Evolutionary conservation across 2,329 filamentous ascomycete species (phyloP), one percentile per base, ranked within the genome.

Genomic region (Raffaelea ambrosiae): DNA sequence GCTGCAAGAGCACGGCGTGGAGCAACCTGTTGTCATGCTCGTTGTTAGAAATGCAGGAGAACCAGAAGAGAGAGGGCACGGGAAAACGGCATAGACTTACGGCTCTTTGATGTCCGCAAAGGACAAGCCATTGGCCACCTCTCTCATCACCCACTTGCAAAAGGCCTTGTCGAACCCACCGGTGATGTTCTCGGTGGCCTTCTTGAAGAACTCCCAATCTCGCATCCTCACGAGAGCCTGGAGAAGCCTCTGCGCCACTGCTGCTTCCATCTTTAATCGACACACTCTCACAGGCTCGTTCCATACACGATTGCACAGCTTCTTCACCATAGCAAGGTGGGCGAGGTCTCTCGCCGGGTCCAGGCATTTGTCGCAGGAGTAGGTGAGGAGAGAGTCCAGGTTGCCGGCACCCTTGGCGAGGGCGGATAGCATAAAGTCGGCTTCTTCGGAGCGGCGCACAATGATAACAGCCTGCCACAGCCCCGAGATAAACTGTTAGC

Each of bases 81-180:
- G 35, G 16, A 36, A 9, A 23, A 20, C 10, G 19, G 21, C 4
- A 29, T 13, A 16, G 18, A 41, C 44, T 33, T 43, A 47, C 45
- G 26, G 31, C 3, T 42, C 19, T 29, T 47, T 47, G 39, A 47
- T 13, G 29, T 36, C 20, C 2, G n/a, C 40, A 36, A 47, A 47
- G 4, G 39, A 21, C 29, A 46, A 35, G 23, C 26, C 38, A 11
- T 40, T 35, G 39, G 26, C 3, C 11, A 42, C 16, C 18, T 47
- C 16, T 47, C 5, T 21, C 40, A 38, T n/a, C 16, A 47, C 19
- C 45, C 20, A 43, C 29, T 20, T 13, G 40, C 19, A 38, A 35
- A 47, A 47, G 18, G 14, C 29, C 5, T 3, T 14, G n/a, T 23
- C n/a, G 9, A 47, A 47, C 5, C 38, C 39, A 8, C 21, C 3